phyloP scores from a whole-genome alignment of 148 eudicot species.

The Hydrangea macrophylla region DNA sequence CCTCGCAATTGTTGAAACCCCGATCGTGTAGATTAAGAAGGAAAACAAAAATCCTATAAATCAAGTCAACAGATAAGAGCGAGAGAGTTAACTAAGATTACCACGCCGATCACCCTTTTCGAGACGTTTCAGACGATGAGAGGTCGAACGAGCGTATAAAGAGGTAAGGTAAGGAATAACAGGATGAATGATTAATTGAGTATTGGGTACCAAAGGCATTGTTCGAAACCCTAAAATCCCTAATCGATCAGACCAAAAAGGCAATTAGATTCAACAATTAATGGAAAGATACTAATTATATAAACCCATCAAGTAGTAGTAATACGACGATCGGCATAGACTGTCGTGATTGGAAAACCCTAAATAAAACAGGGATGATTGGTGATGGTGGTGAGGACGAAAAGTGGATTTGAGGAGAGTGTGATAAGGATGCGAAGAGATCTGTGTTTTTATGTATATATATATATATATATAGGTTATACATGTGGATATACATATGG shows the following conservation, averaged over 20 bases:
- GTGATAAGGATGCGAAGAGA: too few relatives aligned
- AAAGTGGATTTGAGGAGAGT: too few relatives aligned
- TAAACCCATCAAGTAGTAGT: too few relatives aligned
- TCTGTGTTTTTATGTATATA: too few relatives aligned
- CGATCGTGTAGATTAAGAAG: neutral
- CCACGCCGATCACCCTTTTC: conserved; percentile 86
- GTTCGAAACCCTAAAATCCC: conserved; percentile 56
- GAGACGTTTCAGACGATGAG: conserved; percentile 77
- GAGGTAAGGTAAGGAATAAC: conserved; percentile 31
- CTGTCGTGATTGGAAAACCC: too few relatives aligned
- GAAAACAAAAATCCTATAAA: neutral
- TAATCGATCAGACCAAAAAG: conserved; percentile 2
- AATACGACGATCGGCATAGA: too few relatives aligned
- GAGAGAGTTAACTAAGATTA: conserved; percentile 79
- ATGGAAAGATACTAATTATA: too few relatives aligned
- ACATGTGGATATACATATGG: too few relatives aligned
- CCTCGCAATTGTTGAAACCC: neutral
- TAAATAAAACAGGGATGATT: too few relatives aligned
- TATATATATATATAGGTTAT: too few relatives aligned
- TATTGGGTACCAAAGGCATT: conserved; percentile 81
- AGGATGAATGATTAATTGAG: conserved; percentile 39
- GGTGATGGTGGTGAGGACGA: too few relatives aligned
- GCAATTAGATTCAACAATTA: too few relatives aligned
- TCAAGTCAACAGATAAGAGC: conserved; percentile 1
- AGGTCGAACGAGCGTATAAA: conserved; percentile 46